Evolutionary conservation across 192 early-diverging fungal genomes (phyloP).

Genomic region (Backusella mclennaniae): DNA sequence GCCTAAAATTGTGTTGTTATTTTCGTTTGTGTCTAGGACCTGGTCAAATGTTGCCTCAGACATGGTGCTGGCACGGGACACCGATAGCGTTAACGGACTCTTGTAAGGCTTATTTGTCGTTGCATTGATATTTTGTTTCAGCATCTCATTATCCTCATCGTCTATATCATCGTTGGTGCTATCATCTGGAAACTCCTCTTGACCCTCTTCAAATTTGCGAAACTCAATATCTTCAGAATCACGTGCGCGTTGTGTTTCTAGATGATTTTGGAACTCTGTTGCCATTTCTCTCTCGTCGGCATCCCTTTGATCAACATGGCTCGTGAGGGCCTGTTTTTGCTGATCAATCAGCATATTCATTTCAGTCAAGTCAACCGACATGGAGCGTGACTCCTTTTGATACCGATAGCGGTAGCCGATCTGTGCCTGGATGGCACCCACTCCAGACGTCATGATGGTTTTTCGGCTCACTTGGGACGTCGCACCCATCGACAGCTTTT

Average conservation of each 20-base stretch:
- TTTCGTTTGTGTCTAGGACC: background rate
- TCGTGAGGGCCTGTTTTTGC: background rate
- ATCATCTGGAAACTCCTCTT: slow-evolving; percentile 20
- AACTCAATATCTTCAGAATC: slow-evolving; percentile 7
- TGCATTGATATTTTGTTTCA: background rate
- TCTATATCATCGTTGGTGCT: slow-evolving; percentile 2
- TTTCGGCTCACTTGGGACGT: slow-evolving; percentile 53
- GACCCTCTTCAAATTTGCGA: slow-evolving; percentile 13
- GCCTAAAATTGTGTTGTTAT: background rate
- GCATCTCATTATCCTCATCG: background rate
- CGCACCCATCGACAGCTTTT: slow-evolving; percentile 58
- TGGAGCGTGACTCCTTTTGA: background rate
- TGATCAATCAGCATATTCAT: slow-evolving; percentile 3
- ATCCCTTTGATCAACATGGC: background rate
- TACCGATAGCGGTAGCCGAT: slow-evolving; percentile 58
- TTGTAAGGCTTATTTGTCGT: background rate
- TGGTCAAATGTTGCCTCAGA: background rate
- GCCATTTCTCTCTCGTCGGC: slow-evolving; percentile 7
- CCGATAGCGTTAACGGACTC: slow-evolving; percentile 6
- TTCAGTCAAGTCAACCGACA: slow-evolving; percentile 4
- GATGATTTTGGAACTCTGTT: slow-evolving; percentile 4
- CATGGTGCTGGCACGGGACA: background rate
- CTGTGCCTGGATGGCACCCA: slow-evolving; percentile 71
- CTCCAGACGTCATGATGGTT: slow-evolving; percentile 41
- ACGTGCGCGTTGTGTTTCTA: background rate